Percentiles rank a stretch among this genome's conserved stretches.
These are phyloP conservation scores for Paralagenidium karlingii DNA, from an alignment of 352 stramenopile genomes.

Conservation along the genomic window DNA sequence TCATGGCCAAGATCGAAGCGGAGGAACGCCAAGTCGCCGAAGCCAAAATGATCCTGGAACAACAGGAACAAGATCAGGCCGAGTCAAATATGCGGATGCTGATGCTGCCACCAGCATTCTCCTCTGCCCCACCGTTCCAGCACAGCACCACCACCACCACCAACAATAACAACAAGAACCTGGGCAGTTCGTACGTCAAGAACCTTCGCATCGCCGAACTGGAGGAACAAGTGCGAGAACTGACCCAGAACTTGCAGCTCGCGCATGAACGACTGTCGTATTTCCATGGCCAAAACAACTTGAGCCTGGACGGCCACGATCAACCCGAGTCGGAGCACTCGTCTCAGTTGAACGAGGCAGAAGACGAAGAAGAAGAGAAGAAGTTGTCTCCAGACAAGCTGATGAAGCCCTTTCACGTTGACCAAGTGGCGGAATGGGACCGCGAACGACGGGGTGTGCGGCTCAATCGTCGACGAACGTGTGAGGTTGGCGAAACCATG, in stretches of 20 bases:
- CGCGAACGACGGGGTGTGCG: too few relatives aligned
- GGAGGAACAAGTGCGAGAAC: conserved; percentile 47
- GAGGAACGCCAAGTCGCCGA: neutral
- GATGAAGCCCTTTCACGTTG: too few relatives aligned
- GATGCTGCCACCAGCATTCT: neutral
- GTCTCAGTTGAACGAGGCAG: too few relatives aligned
- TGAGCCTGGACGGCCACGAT: conserved; percentile 37
- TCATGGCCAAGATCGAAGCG: too few relatives aligned
- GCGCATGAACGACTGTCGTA: conserved; percentile 21
- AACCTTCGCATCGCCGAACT: conserved; percentile 23
- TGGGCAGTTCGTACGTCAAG: neutral
- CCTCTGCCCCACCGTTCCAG: too few relatives aligned
- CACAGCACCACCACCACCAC: too few relatives aligned
- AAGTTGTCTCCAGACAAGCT: too few relatives aligned
- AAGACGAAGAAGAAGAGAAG: too few relatives aligned
- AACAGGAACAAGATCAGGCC: neutral
- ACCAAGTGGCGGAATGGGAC: too few relatives aligned
- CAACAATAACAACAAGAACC: too few relatives aligned
- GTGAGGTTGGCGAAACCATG: too few relatives aligned
- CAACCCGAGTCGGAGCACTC: conserved; percentile 22
- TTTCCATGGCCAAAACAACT: conserved; percentile 45
- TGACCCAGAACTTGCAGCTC: conserved; percentile 39
- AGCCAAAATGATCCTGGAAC: neutral
- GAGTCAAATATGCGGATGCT: neutral
- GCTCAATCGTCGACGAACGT: too few relatives aligned